A percentile compares a stretch with the other conserved stretches of the same genome.
Evolutionary conservation across 1,139 yeast genomes (phyloP).

Genomic region (Pichia sp.): DNA sequence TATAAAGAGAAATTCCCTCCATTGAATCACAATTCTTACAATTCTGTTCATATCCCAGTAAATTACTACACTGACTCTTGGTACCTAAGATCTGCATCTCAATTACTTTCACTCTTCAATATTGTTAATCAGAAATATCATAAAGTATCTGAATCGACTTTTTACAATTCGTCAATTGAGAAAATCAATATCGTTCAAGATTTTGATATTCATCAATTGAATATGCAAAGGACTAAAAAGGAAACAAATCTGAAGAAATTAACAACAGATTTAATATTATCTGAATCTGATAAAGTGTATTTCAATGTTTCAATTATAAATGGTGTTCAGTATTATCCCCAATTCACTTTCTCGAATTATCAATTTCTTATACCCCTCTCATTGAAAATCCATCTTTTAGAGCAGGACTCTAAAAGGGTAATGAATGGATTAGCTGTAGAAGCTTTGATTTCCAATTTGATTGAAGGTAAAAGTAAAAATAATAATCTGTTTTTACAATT

Average conservation of each 20-base stretch:
- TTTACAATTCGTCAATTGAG: slow-evolving; percentile 79
- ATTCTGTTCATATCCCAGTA: slow-evolving; percentile 39
- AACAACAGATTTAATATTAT: slow-evolving; percentile 41
- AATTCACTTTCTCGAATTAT: slow-evolving; percentile 65
- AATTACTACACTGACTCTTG: slow-evolving; percentile 73
- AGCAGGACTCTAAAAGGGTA: slow-evolving; percentile 71
- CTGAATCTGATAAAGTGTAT: slow-evolving; percentile 22
- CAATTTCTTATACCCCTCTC: slow-evolving; percentile 82
- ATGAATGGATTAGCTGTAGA: slow-evolving; percentile 89
- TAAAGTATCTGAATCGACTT: slow-evolving; percentile 43
- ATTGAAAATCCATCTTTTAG: slow-evolving; percentile 70
- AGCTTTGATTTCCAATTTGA: slow-evolving; percentile 68
- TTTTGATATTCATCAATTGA: slow-evolving; percentile 72
- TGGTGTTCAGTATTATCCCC: slow-evolving; percentile 22
- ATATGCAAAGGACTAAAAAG: slow-evolving; percentile 13
- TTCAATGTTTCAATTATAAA: slow-evolving; percentile 29
- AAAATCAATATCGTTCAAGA: slow-evolving; percentile 69
- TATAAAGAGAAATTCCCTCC: slow-evolving; percentile 18
- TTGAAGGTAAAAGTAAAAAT: slow-evolving; percentile 40
- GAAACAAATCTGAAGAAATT: slow-evolving; percentile 24
- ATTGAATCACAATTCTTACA: not conserved
- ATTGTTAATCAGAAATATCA: slow-evolving; percentile 38
- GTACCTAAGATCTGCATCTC: slow-evolving; percentile 66
- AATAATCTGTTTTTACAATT: slow-evolving; percentile 65
- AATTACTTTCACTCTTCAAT: slow-evolving; percentile 47